phyloP scores from a whole-genome alignment of 345 rosid species.

The Barbarea vulgaris region DNA sequence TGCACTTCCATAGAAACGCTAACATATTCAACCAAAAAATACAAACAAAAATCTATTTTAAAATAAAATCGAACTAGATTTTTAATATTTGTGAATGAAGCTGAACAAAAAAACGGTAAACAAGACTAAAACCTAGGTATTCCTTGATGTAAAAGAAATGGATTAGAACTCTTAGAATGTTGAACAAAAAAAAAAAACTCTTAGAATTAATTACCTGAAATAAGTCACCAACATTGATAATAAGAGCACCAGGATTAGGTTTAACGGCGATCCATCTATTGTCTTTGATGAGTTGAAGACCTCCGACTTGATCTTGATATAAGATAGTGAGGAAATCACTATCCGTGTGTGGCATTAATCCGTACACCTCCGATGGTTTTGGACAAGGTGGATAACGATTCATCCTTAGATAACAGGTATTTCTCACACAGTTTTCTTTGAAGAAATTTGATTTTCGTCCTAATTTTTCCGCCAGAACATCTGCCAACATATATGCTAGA shows the following conservation, averaged over 20 bases:
- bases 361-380: constrained; percentile 51
- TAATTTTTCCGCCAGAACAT: constrained; percentile 62
- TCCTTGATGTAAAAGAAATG: background rate
- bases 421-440: constrained; percentile 65
- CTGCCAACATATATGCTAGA: constrained; percentile 67
- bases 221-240: constrained; percentile 86
- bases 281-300: constrained; percentile 79
- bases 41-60: background rate
- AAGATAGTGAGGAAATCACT: constrained; percentile 94
- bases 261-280: constrained; percentile 84
- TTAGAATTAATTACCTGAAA: constrained; percentile 68
- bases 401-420: constrained; percentile 81
- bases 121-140: too few relatives aligned
- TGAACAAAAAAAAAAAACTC: too few relatives aligned
- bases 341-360: constrained; percentile 92
- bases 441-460: constrained; percentile 59
- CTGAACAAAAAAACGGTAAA: too few relatives aligned
- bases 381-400: constrained; percentile 91
- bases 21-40: background rate
- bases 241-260: constrained; percentile 79
- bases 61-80: too few relatives aligned
- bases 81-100: too few relatives aligned
- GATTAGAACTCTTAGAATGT: background rate
- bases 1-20: background rate
- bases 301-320: constrained; percentile 90